Base-by-base conservation (phyloP, 441 rosid genomes). In the Breynia disticha region DNA sequence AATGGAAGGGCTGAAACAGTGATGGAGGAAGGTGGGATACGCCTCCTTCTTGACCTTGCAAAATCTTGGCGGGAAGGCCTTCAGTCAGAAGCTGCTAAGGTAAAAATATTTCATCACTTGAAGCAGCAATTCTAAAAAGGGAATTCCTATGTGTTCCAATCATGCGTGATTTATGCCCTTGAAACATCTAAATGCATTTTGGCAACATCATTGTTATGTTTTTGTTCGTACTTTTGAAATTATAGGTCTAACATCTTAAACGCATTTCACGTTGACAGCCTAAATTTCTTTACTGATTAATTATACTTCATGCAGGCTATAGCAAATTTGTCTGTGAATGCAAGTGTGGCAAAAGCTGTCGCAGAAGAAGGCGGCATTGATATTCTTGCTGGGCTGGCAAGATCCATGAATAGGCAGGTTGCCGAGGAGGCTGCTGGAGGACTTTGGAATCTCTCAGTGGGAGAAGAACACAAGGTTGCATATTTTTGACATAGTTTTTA, bases 381-480 rank as follows among this genome's bases (percentile, higher is more conserved):
- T 52, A 73, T 87, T 66, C 95, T 87, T 62, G 79, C 90, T 50
- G 70, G 68, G 52, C 70, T 94, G 69, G 97, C 97, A 5, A 80
- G 83, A 78, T 94, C 99, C 41, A 79, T 75, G 95, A 94, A 87
- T 60, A 83, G 87, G 76, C 76, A 82, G 50, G 95, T 94, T 51
- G 97, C 96, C 16, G 99, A 94, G 70, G 99, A 90, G 77, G 99
- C 99, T 58, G 97, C 97, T 44, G 99, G 99, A 63, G 99, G 99
- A 55, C 74, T 89, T 18, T 94, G 99, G 99, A 94, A 94, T 73
- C 96, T 94, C 60, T 94, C 99, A 7, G 97, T 94, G 10, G 99
- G 99, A 72, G 99, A 94, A 78, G 99, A 89, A 63, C 99, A 94
- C 76, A 94, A 94, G 90, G 97, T 83, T 68, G 61, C 35, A 22